Evolutionary conservation across 2,329 filamentous ascomycete genomes (phyloP), one percentile per base, ranked within the genome.

Genomic region (Colletotrichum cuscutae): DNA sequence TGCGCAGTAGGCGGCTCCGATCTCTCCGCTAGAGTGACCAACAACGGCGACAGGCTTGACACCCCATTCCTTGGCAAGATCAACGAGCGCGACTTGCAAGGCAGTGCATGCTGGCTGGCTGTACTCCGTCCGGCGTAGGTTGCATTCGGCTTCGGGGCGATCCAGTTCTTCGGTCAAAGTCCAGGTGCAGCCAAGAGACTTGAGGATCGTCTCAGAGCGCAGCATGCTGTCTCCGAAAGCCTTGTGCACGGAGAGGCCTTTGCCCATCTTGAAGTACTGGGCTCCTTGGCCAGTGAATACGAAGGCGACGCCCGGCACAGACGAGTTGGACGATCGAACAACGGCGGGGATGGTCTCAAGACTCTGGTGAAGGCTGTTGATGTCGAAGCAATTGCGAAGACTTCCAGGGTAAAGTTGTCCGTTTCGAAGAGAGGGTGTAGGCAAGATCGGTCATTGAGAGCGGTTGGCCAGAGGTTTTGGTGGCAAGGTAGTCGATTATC

Each of bases 381-480:
- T 80, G 2, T 85, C 81, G 1, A 65, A 6, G 85, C 83, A 53
- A 85, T 78, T 5, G 84, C 74, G 3, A 81, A 1, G 79, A 75
- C 68, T 81, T 86, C 83, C 84, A 87, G 64, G 84, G 82, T 8
- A 88, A 73, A 7, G 75, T 78, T 0, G 86, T 87, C 13, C 86
- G 82, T 4, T 86, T 84, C 46, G 81, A 83, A 22, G 78, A 79
- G 22, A 87, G 79, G 0, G 86, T 88, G 75, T 87, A 87, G 6
- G 86, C 81, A 57, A 87, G 84, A 65, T 86, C 76, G 5, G 63
- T 54, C 7, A 68, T 57, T 19, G 88, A 68, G 75, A 26, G 79
- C 76, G 59, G 80, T 81, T 76, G 84, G 77, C 71, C 82, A 81
- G 32, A 82, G 72, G 65, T 83, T 82, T 32, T 82, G 78, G 59